Evolutionary conservation across 2,329 filamentous ascomycete genomes (phyloP).

Genomic region (Fusarium xylarioides): DNA sequence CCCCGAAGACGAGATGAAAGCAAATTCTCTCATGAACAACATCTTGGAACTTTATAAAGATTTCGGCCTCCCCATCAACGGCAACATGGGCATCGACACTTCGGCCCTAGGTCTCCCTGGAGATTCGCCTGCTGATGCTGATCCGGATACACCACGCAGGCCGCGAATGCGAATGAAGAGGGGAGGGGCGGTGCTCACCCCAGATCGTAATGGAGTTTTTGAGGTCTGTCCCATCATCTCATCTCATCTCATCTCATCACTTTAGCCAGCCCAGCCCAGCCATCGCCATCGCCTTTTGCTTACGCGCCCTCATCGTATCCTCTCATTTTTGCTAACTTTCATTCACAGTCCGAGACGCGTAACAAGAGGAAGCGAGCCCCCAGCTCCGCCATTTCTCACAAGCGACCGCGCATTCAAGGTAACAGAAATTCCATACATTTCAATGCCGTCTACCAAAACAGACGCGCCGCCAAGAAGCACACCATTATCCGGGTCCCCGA

Average conservation of each 20-base stretch:
- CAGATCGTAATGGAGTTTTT: neutral
- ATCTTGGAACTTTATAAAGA: neutral
- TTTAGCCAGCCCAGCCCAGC: neutral
- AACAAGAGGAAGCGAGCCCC: slow-evolving; percentile 19
- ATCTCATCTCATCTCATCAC: neutral
- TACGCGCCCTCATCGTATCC: neutral
- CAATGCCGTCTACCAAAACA: slow-evolving; percentile 27
- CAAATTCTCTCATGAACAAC: slow-evolving; percentile 12
- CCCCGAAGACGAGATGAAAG: neutral
- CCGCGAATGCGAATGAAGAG: neutral
- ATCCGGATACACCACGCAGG: neutral
- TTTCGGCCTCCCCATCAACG: neutral
- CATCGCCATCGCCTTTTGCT: neutral
- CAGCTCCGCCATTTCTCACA: neutral
- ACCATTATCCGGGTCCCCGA: slow-evolving; percentile 18
- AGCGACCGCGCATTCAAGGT: neutral
- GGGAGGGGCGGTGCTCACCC: neutral
- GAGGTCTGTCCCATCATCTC: slow-evolving; percentile 8
- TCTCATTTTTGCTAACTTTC: neutral
- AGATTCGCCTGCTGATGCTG: neutral
- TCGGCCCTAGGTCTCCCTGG: neutral
- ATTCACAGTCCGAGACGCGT: neutral
- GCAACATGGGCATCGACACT: neutral
- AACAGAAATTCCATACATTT: slow-evolving; percentile 20
- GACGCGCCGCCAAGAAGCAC: slow-evolving; percentile 26